Percentiles rank a stretch among this genome's conserved stretches.
These are phyloP conservation scores for Talaromyces amestolkiae DNA, from an alignment of 2,329 filamentous ascomycete genomes.

Conservation along the genomic window DNA sequence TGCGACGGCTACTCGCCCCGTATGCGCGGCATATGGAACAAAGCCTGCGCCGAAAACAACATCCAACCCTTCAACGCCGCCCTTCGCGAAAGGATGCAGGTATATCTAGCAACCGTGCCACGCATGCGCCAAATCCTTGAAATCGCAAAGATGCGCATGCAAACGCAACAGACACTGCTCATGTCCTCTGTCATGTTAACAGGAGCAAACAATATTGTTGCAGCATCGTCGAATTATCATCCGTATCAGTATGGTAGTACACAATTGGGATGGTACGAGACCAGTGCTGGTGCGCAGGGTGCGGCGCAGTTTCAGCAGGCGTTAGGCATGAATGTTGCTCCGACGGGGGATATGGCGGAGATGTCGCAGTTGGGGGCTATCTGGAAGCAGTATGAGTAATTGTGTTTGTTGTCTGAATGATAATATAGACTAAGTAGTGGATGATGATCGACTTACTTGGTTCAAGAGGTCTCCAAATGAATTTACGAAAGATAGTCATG, in stretches of 20 bases:
- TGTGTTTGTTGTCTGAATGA: background rate
- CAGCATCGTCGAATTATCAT: background rate
- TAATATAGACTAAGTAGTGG: background rate
- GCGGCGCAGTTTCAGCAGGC: conserved; percentile 17
- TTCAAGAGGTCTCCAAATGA: background rate
- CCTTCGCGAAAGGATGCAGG: conserved; percentile 8
- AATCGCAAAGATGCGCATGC: conserved; percentile 13
- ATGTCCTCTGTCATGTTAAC: conserved; percentile 13
- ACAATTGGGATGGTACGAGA: conserved; percentile 14
- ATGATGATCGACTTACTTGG: background rate
- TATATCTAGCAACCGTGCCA: conserved; percentile 12
- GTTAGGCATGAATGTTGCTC: conserved; percentile 11
- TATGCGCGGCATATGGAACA: conserved; percentile 15
- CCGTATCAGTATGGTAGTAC: conserved; percentile 8
- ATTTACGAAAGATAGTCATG: background rate
- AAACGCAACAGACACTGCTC: conserved; percentile 11
- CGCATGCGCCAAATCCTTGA: conserved; percentile 17
- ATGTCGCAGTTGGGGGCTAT: conserved; percentile 13
- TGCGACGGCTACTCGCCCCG: conserved; percentile 15
- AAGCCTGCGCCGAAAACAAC: conserved; percentile 13
- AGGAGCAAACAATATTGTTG: conserved; percentile 12
- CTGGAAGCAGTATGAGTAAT: conserved; percentile 15
- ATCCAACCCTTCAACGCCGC: conserved; percentile 8
- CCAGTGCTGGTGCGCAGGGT: conserved; percentile 13
- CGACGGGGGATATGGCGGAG: conserved; percentile 17